Evolutionary conservation across 2,329 filamentous ascomycete genomes (phyloP), one percentile per base, ranked within the genome.

Genomic region (Trichoderma atrobrunneum): DNA sequence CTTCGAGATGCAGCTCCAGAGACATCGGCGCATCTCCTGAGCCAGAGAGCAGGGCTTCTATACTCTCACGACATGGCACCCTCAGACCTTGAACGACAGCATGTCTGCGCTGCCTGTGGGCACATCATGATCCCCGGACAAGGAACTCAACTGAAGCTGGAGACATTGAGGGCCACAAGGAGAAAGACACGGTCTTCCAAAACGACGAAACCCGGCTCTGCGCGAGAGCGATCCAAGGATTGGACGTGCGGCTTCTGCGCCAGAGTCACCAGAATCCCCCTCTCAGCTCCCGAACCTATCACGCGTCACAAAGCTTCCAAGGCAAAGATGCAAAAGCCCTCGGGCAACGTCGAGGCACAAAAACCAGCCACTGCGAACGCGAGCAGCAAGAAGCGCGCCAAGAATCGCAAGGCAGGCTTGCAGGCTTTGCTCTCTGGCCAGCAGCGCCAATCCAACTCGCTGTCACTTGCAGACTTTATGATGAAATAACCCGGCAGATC

Each of bases 381-480:
- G 8, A 88, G 81, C 80, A 91, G 88, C 81, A 91, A 89, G 81
- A 91, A 91, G 81, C 85, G 89, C 64, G 88, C 90, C 36, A 92
- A 90, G 81, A 87, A 83, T 73, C 84, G 89, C 73, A 92, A 91
- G 79, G 87, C 88, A 39, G 89, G 89, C 1, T 82, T 93, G n/a
- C 88, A 91, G 78, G 89, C 90, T 65, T 79, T 92, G 54, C 82
- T 92, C n/a, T 85, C 81, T 5, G 78, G 85, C 62, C 87, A 88
- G 74, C 84, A 84, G 66, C 84, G 83, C 76, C 76, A 82, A 5
- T 76, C 82, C 14, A 82, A 77, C 54, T 72, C 82, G 76, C 78
- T 90, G 34, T 88, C 85, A 73, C 83, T 90, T n/a, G 82, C 86
- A 34, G 86, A 88, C 77, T 89, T 89, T 74, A 85, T 87, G 83